Evolutionary conservation across 169 alveolate species (phyloP).

Genomic region (Eimeria brunetti): DNA sequence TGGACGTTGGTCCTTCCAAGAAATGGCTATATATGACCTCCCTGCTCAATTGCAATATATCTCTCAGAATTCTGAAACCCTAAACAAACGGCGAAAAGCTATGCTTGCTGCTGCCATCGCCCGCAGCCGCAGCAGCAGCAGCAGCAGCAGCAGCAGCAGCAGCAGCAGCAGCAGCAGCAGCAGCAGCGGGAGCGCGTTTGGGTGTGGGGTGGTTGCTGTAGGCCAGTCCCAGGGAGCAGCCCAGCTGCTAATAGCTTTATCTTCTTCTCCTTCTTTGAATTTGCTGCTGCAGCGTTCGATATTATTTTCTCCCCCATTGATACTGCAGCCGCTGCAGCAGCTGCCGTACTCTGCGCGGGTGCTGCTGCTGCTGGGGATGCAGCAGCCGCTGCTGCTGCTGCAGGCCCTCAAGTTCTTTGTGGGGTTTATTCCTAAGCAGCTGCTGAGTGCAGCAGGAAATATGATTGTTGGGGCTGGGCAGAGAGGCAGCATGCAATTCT

Average conservation of each 20-base stretch:
- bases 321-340: conserved; percentile 71
- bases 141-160: conserved; percentile 1
- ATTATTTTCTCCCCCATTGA: conserved; percentile 73
- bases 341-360: conserved; percentile 61
- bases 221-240: conserved; percentile 82
- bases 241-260: conserved; percentile 61
- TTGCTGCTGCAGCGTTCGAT: conserved; percentile 26
- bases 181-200: conserved; percentile 13
- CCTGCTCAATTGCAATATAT: conserved; percentile 74
- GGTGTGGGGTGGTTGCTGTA: conserved; percentile 54
- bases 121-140: not conserved
- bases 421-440: conserved; percentile 35
- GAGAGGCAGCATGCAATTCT: conserved; percentile 69
- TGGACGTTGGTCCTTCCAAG: conserved; percentile 60
- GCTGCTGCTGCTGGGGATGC: conserved; percentile 58
- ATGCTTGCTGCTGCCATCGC: not conserved
- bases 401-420: conserved; percentile 25
- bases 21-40: conserved; percentile 67
- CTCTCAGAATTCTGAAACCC: not conserved
- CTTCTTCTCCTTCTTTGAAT: conserved; percentile 33
- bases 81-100: not conserved
- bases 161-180: conserved; percentile 47
- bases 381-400: conserved; percentile 55
- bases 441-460: conserved; percentile 66
- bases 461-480: conserved; percentile 45